A percentile compares a stretch with the other conserved stretches of the same genome.
These are phyloP conservation scores for Discostella stelligeroides DNA, from an alignment of 108 stramenopile species.

Conservation along the genomic window DNA sequence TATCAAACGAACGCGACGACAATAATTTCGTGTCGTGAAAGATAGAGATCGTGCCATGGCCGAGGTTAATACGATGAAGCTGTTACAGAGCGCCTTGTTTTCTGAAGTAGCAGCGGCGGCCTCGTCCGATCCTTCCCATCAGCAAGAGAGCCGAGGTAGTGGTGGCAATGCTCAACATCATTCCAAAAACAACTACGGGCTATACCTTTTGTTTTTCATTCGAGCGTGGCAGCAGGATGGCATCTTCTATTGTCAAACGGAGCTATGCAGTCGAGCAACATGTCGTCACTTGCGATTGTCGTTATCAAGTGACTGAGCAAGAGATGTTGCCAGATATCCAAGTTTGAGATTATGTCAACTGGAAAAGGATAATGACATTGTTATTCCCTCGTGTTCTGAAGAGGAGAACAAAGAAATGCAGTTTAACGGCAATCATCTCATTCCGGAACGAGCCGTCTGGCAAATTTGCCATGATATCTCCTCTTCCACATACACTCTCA, in stretches of 20 bases:
- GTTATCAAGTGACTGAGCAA: conserved; percentile 60
- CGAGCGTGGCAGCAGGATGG: conserved; percentile 87
- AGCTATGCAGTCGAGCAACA: conserved; percentile 82
- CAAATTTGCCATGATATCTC: conserved; percentile 85
- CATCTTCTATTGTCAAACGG: conserved; percentile 82
- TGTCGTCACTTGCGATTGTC: conserved; percentile 74
- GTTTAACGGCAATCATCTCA: conserved; percentile 35
- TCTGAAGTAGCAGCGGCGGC: conserved; percentile 21
- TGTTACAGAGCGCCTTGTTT: conserved; percentile 57
- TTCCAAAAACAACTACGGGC: conserved; percentile 56
- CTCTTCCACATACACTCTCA: conserved; percentile 79
- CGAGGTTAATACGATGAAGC: conserved; percentile 84
- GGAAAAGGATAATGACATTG: conserved; percentile 17
- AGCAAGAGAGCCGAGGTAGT: neutral
- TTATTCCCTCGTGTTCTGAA: neutral
- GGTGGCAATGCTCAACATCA: conserved; percentile 8
- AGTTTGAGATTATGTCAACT: conserved; percentile 61
- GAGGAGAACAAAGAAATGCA: neutral
- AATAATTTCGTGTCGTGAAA: conserved; percentile 80
- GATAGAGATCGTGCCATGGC: conserved; percentile 77
- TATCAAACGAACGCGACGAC: conserved; percentile 76
- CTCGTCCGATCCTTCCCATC: conserved; percentile 4
- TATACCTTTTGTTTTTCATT: conserved; percentile 82
- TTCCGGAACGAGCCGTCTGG: conserved; percentile 74
- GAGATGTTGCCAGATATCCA: conserved; percentile 61